Evolutionary conservation across 2,329 filamentous ascomycete species (phyloP).

Genomic region (Pseudocercospora pini-densiflorae): DNA sequence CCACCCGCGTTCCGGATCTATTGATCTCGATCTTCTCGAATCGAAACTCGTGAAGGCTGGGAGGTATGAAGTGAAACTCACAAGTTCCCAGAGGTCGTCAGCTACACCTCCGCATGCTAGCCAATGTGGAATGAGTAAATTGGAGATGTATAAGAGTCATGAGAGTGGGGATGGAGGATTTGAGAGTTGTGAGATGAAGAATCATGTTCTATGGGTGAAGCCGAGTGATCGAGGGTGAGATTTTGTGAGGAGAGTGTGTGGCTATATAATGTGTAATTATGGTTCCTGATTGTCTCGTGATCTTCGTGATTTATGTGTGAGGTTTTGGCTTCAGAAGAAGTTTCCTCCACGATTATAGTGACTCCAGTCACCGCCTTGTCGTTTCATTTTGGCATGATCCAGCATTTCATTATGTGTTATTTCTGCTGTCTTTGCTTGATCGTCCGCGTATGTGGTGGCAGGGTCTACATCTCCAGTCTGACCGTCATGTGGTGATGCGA

Average conservation of each 20-base stretch:
- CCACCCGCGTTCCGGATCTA: conserved; percentile 7
- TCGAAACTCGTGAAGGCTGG: conserved; percentile 13
- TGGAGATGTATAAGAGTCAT: conserved; percentile 1
- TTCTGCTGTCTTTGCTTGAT: neutral
- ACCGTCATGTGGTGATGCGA: neutral
- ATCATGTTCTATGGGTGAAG: neutral
- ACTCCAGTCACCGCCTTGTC: neutral
- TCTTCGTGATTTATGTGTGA: neutral
- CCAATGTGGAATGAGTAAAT: neutral
- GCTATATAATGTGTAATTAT: neutral
- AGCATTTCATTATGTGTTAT: no score
- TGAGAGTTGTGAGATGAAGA: conserved; percentile 1
- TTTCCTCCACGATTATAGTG: neutral
- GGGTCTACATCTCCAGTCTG: neutral
- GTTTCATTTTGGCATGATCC: neutral
- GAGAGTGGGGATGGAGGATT: neutral
- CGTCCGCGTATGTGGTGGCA: neutral
- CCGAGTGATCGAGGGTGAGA: neutral
- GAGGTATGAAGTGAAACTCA: conserved; percentile 9
- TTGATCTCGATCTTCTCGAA: conserved; percentile 14
- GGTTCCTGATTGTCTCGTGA: neutral
- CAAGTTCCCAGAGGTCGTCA: neutral
- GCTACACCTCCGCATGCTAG: neutral
- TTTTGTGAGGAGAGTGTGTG: neutral
- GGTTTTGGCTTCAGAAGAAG: neutral